A percentile compares a stretch with the other conserved stretches of the same genome.
phyloP scores from a whole-genome alignment of 495 filamentous ascomycete species.

The Lasiosphaeria miniovina region DNA sequence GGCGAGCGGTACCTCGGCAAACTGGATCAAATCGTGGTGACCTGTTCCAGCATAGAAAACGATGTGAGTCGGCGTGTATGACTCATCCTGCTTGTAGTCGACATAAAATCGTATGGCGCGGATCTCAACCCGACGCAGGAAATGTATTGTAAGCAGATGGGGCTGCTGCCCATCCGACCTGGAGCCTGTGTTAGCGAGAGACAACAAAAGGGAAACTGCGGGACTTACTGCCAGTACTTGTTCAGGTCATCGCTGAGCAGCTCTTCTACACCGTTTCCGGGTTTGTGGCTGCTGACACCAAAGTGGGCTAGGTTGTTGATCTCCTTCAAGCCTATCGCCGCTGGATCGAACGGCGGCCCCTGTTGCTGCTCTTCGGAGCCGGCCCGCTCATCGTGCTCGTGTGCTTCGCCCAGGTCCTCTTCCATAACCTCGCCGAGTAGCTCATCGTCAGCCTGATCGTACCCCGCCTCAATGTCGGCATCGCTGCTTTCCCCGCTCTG shows the following conservation, averaged over 20 bases:
- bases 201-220: background rate
- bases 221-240: constrained; percentile 81
- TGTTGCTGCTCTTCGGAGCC: constrained; percentile 29
- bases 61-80: constrained; percentile 94
- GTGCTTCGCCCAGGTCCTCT: constrained; percentile 25
- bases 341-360: constrained; percentile 38
- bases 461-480: constrained; percentile 10
- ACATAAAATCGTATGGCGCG: constrained; percentile 80
- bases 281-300: constrained; percentile 88
- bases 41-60: constrained; percentile 81
- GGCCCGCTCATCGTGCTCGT: constrained; percentile 22
- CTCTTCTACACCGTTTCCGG: constrained; percentile 82
- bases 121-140: constrained; percentile 87
- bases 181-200: constrained; percentile 11
- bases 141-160: constrained; percentile 90
- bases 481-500: constrained; percentile 9
- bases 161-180: constrained; percentile 93
- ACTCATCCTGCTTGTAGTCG: constrained; percentile 88
- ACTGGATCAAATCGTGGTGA: constrained; percentile 80
- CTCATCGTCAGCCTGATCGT: constrained; percentile 20
- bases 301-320: constrained; percentile 93
- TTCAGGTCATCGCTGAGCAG: constrained; percentile 74
- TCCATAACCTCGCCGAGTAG: constrained; percentile 25
- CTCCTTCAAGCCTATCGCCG: constrained; percentile 66
- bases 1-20: constrained; percentile 72